phyloP scores from a whole-genome alignment of 2,329 filamentous ascomycete species.

The Penicillium sp. region DNA sequence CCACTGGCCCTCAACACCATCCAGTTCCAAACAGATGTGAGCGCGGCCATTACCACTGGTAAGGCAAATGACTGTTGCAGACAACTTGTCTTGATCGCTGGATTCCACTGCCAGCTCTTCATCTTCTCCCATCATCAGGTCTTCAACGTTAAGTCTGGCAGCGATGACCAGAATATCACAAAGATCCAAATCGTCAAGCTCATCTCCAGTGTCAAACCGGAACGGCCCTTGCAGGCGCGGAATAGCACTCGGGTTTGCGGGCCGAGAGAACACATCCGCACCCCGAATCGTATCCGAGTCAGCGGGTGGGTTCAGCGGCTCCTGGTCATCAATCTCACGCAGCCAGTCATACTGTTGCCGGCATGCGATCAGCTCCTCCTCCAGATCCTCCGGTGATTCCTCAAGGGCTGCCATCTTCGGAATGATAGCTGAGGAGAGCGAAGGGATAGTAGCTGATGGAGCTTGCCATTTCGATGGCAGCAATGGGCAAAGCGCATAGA shows the following conservation, averaged over 20 bases:
- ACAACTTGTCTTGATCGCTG: constrained; percentile 57
- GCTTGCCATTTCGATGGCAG: constrained; percentile 86
- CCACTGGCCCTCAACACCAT: constrained; percentile 69
- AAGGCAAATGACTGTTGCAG: constrained; percentile 64
- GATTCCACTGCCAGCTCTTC: constrained; percentile 51
- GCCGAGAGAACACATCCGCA: constrained; percentile 63
- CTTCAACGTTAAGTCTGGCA: constrained; percentile 58
- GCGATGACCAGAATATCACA: constrained; percentile 66
- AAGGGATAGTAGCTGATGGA: constrained; percentile 76
- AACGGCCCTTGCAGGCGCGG: constrained; percentile 69
- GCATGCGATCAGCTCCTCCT: constrained; percentile 54
- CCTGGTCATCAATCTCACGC: constrained; percentile 60
- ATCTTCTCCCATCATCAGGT: constrained; percentile 59
- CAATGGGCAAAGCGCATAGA: constrained; percentile 91
- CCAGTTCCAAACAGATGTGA: constrained; percentile 65
- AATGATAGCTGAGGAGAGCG: constrained; percentile 81
- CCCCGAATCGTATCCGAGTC: constrained; percentile 48
- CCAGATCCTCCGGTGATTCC: constrained; percentile 48
- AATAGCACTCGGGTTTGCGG: constrained; percentile 59
- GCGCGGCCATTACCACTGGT: constrained; percentile 62
- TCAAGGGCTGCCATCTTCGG: constrained; percentile 64
- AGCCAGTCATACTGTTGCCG: constrained; percentile 67
- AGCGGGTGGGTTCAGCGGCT: constrained; percentile 51
- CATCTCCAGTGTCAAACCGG: constrained; percentile 56
- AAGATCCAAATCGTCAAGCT: constrained; percentile 61